These are phyloP conservation scores for Podospora anserina DNA, from an alignment of 495 filamentous ascomycete genomes.

Conservation along the genomic window DNA sequence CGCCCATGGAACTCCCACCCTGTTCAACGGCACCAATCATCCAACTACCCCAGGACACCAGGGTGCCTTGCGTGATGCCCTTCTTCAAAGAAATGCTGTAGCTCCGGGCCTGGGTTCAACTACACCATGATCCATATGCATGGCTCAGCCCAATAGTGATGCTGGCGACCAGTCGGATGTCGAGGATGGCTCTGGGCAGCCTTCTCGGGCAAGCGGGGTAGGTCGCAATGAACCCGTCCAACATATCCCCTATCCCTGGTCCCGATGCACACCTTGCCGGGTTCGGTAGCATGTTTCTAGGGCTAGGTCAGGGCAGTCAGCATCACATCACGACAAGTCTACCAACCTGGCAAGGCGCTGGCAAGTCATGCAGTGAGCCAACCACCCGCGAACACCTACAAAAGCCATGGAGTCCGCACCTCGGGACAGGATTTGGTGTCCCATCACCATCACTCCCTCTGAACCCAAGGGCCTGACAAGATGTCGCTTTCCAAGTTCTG, in stretches of 20 bases:
- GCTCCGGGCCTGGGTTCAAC: not conserved
- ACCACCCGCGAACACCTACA: not conserved
- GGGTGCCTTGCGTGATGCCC: not conserved
- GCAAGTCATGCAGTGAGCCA: not conserved
- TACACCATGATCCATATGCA: not conserved
- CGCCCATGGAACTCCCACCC: not conserved
- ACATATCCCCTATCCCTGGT: not conserved
- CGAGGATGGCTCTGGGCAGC: not conserved
- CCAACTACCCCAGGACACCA: not conserved
- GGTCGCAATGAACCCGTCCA: not conserved
- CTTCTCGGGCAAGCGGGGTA: not conserved
- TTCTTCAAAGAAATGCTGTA: not conserved
- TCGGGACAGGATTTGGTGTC: not conserved
- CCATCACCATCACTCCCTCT: not conserved
- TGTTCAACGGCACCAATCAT: not conserved
- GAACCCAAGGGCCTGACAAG: not conserved
- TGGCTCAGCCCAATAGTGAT: not conserved
- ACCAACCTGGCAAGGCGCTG: not conserved
- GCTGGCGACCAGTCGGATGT: not conserved
- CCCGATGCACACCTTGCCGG: not conserved
- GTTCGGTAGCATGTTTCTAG: not conserved
- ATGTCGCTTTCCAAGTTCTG: not conserved
- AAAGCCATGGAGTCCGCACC: not conserved
- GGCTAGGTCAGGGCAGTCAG: not conserved
- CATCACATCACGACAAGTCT: not conserved